Percentiles rank a stretch among this genome's conserved stretches.
These are phyloP conservation scores for Vitis hybrid DNA, from an alignment of 177 flowering plant species.

Conservation along the genomic window DNA sequence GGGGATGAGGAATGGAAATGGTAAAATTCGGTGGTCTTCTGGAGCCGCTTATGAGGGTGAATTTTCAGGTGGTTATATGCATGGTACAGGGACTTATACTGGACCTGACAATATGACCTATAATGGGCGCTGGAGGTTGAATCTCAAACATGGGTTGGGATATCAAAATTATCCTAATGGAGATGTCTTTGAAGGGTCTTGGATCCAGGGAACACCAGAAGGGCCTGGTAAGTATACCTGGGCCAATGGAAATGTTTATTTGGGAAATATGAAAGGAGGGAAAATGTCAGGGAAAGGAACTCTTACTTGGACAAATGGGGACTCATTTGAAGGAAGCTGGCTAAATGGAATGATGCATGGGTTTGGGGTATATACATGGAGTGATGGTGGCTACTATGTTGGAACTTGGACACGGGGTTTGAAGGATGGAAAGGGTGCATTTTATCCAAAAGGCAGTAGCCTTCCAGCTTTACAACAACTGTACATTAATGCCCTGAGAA, in stretches of 20 bases:
- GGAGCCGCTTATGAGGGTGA: slow-evolving; percentile 92
- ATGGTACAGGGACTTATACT: slow-evolving; percentile 73
- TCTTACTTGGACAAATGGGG: slow-evolving; percentile 92
- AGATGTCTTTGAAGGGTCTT: slow-evolving; percentile 89
- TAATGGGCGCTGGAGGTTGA: slow-evolving; percentile 86
- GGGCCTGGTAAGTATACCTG: slow-evolving; percentile 94
- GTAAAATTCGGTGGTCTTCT: slow-evolving; percentile 72
- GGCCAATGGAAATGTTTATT: slow-evolving; percentile 84
- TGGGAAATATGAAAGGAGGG: slow-evolving; percentile 93
- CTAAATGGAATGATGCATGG: slow-evolving; percentile 94
- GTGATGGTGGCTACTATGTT: slow-evolving; percentile 85
- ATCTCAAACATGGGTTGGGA: slow-evolving; percentile 91
- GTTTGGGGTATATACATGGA: slow-evolving; percentile 91
- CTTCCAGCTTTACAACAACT: slow-evolving; percentile 69
- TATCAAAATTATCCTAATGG: slow-evolving; percentile 75
- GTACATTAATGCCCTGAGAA: slow-evolving; percentile 77
- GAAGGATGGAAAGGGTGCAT: slow-evolving; percentile 96
- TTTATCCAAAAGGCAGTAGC: slow-evolving; percentile 76
- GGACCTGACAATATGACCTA: slow-evolving; percentile 53
- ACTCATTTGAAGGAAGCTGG: slow-evolving; percentile 95
- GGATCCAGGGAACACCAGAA: slow-evolving; percentile 86
- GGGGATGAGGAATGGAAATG: slow-evolving; percentile 87
- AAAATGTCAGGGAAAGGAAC: slow-evolving; percentile 93
- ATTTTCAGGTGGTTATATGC: slow-evolving; percentile 88
- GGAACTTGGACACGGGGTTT: slow-evolving; percentile 95